A percentile compares a stretch with the other conserved stretches of the same genome.
Conservation (phyloP, 192 early-diverging fungal species). For the Rhizoclosmatium globosum region DNA sequence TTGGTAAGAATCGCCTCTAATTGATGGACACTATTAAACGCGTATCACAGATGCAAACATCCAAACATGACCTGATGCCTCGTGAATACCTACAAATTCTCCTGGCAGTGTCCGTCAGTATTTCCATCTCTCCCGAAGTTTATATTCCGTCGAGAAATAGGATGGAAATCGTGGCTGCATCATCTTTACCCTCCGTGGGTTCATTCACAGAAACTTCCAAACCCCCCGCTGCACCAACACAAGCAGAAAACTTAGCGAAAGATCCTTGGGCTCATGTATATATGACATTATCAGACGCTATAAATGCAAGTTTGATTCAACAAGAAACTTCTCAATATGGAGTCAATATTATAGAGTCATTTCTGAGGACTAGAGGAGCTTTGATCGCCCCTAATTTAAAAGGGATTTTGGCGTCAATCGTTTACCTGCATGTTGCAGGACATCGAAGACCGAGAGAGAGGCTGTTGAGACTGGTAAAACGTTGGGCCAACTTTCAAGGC, state of each 20-base stretch:
- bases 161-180: neutral
- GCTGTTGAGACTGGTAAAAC: slow-evolving; percentile 1
- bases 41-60: slow-evolving; percentile 23
- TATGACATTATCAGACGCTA: neutral
- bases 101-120: slow-evolving; percentile 9
- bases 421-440: slow-evolving; percentile 23
- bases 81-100: slow-evolving; percentile 33
- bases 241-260: neutral
- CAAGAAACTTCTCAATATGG: slow-evolving; percentile 28
- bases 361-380: slow-evolving; percentile 1
- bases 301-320: slow-evolving; percentile 12
- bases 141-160: neutral
- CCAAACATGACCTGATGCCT: slow-evolving; percentile 8
- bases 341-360: slow-evolving; percentile 26
- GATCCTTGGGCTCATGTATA: slow-evolving; percentile 27
- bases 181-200: neutral
- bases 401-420: neutral
- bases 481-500: slow-evolving; percentile 9
- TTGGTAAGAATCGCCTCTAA: slow-evolving; percentile 19
- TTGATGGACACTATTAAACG: neutral
- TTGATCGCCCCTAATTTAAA: neutral
- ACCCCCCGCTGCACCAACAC: neutral
- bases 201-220: neutral
- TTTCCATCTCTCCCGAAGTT: neutral
- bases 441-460: slow-evolving; percentile 22